phyloP scores from a whole-genome alignment of 257 asterid species.

The Gentiana dahurica region DNA sequence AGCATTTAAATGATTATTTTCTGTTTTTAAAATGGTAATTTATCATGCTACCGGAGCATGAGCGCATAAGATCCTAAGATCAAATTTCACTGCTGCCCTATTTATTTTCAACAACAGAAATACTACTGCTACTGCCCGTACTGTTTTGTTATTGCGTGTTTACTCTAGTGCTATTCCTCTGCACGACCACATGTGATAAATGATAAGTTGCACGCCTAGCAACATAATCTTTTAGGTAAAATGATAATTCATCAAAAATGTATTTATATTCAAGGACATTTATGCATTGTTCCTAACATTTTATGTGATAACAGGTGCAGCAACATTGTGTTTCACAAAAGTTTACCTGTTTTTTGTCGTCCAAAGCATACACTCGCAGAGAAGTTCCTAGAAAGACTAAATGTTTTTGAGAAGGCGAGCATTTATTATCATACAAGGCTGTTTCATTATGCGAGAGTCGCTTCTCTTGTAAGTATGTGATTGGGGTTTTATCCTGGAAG shows the following conservation, averaged over 20 bases:
- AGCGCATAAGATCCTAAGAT: neutral
- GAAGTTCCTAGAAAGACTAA: slow-evolving; percentile 46
- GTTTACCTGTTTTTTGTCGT: slow-evolving; percentile 33
- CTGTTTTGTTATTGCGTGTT: no score
- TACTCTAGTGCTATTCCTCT: no score
- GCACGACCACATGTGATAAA: no score
- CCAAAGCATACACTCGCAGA: slow-evolving; percentile 60
- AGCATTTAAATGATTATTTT: neutral
- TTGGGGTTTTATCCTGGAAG: neutral
- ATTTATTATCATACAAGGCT: slow-evolving; percentile 15
- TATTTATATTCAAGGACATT: neutral
- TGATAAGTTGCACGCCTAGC: neutral
- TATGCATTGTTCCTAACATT: neutral
- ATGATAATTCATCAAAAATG: neutral
- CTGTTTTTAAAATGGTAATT: neutral
- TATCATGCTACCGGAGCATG: neutral
- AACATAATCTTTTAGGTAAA: neutral
- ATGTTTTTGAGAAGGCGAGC: slow-evolving; percentile 35
- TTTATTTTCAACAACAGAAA: neutral
- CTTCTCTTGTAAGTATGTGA: neutral
- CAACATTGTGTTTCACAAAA: slow-evolving; percentile 33
- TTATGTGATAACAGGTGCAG: slow-evolving; percentile 40
- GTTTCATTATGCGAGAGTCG: slow-evolving; percentile 18
- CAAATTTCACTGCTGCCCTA: neutral
- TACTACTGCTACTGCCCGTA: no score